Evolutionary conservation across 2,329 filamentous ascomycete genomes (phyloP), one percentile per base, ranked within the genome.

Genomic region (Chlorencoelia australis): DNA sequence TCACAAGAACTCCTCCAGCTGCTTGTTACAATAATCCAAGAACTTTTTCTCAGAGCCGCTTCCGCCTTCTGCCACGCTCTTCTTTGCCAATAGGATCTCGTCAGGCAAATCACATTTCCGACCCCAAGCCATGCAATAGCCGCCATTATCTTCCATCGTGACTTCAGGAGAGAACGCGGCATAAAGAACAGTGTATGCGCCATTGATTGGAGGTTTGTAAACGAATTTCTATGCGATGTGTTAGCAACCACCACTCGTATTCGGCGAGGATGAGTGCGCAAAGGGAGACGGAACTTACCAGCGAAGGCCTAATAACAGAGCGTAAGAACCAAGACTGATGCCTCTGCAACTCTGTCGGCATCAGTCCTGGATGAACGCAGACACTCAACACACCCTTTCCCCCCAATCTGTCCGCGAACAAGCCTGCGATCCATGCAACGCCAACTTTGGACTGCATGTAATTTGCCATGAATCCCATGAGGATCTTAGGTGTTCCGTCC

Each of bases 121-220:
- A 7, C 65, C 64, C 59, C 62, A 68, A 0, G 65, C 63, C 13
- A 65, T 55, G 10, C 67, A 46, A 37, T 57, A 61, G n/a, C 47
- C 50, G 3, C 60, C 59, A 37, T 58, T 57, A 5, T 60, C 35
- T 19, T 56, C 42, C 4, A 37, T 28, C 3, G 49, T 53, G 5
- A 61, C 47, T 6, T 56, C 46, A 2, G 55, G 49, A 2, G 56
- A 59, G 13, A 61, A 44, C 0, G 46, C 55, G 19, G 59, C 51
- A 40, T 53, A 63, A 8, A 64, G 43, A 36, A 61, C 59, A 1
- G 58, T 59, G 35, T 60, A 55, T 5, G 52, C 59, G 2, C 61
- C 55, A 29, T 57, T 61, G 7, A 53, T 42, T 7, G 52, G 18
- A 5, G 48, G 42, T 30, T 58, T 54, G n/a, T 55, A 48, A 4